Evolutionary conservation across 495 filamentous ascomycete genomes (phyloP).

Genomic region (Pseudevernia furfuracea): DNA sequence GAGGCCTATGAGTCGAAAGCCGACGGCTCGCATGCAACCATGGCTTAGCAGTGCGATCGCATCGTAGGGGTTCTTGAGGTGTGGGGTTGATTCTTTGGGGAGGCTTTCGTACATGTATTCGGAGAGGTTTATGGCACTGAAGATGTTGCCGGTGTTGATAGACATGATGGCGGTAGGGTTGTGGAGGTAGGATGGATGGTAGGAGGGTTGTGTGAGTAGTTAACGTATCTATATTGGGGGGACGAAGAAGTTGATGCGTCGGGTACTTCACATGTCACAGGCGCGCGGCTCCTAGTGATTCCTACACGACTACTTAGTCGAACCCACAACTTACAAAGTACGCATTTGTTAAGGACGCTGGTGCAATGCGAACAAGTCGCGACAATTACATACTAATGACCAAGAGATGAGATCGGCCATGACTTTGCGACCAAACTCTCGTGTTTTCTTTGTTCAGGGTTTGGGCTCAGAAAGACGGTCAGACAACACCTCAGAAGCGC

Average conservation of each 20-base stretch:
- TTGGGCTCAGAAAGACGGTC: no score
- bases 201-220: neutral
- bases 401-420: no score
- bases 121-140: slow-evolving; percentile 24
- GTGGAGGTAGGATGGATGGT: neutral
- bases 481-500: neutral
- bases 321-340: no score
- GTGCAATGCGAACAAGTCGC: no score
- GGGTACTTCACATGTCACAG: no score
- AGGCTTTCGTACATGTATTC: slow-evolving; percentile 29
- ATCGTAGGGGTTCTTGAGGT: slow-evolving; percentile 72
- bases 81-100: slow-evolving; percentile 42
- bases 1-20: slow-evolving; percentile 76
- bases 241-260: slow-evolving; percentile 20
- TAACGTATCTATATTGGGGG: neutral
- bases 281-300: neutral
- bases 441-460: neutral
- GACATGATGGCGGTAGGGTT: slow-evolving; percentile 15
- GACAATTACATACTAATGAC: no score
- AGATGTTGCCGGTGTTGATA: slow-evolving; percentile 23
- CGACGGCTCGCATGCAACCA: slow-evolving; percentile 71
- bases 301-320: no score
- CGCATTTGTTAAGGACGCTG: no score
- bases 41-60: slow-evolving; percentile 79
- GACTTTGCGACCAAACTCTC: no score